A percentile compares a stretch with the other conserved stretches of the same genome.
Conservation (phyloP, 2,329 filamentous ascomycete genomes). For the Diplocarpon mali region DNA sequence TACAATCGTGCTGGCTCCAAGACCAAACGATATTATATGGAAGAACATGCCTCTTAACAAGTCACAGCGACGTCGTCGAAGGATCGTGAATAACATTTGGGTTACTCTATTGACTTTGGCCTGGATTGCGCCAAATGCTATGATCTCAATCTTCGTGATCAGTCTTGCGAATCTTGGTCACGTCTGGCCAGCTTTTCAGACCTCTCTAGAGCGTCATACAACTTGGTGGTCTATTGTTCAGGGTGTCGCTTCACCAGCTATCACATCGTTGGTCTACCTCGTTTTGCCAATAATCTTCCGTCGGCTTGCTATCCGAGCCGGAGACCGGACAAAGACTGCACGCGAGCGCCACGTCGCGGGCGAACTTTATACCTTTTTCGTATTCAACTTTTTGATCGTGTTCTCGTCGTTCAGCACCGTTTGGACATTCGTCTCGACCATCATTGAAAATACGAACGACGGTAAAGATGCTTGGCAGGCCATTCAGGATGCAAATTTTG, state of each 20-base stretch:
- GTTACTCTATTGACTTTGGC: constrained; percentile 67
- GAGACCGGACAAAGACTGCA: constrained; percentile 84
- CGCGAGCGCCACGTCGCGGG: constrained; percentile 83
- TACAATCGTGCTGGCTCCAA: constrained; percentile 67
- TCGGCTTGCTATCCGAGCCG: constrained; percentile 68
- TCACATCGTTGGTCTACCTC: constrained; percentile 81
- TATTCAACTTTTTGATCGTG: constrained; percentile 92
- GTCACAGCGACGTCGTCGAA: constrained; percentile 56
- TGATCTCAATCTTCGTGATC: constrained; percentile 89
- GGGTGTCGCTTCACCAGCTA: constrained; percentile 77
- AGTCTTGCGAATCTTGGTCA: constrained; percentile 70
- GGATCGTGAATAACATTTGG: constrained; percentile 76
- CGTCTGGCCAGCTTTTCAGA: constrained; percentile 68
- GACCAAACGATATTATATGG: constrained; percentile 91
- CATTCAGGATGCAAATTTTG: constrained; percentile 53
- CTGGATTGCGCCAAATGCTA: constrained; percentile 85
- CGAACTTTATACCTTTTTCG: constrained; percentile 90
- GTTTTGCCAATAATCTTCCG: constrained; percentile 86
- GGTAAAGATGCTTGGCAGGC: constrained; percentile 57
- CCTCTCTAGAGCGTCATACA: constrained; percentile 48
- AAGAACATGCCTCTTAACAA: constrained; percentile 72
- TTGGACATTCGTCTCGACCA: constrained; percentile 59
- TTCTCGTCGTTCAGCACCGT: constrained; percentile 85
- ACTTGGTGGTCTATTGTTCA: constrained; percentile 78
- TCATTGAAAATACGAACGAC: constrained; percentile 47